Conservation (phyloP, 2,329 filamentous ascomycete genomes). For the Fusarium anthophilum region DNA sequence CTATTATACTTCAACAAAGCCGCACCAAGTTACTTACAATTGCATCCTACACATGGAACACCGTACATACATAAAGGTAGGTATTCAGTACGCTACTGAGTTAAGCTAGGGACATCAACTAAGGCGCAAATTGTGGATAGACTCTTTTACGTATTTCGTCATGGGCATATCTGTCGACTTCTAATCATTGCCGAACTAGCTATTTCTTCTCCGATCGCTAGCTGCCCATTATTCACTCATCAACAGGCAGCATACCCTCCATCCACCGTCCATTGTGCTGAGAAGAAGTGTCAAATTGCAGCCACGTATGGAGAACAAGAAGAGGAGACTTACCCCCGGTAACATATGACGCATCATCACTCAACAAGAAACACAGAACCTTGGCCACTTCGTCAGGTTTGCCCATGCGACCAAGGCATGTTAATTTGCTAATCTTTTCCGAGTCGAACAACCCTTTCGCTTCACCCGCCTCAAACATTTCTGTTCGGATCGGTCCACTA, state of each 20-base stretch:
- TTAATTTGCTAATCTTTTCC: neutral
- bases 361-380: neutral
- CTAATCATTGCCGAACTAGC: no score
- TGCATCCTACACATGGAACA: no score
- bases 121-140: no score
- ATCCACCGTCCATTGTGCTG: neutral
- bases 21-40: no score
- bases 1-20: no score
- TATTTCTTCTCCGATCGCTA: no score
- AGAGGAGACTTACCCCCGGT: neutral
- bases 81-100: no score
- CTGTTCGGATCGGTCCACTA: neutral
- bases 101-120: no score
- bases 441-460: neutral
- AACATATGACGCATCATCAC: neutral
- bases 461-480: neutral
- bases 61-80: no score
- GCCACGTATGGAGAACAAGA: no score
- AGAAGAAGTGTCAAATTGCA: neutral
- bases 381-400: neutral
- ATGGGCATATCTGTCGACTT: no score
- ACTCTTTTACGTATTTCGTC: no score
- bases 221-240: neutral
- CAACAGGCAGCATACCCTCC: neutral
- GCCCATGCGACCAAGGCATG: neutral